Evolutionary conservation across 257 asterid genomes (phyloP).

Genomic region (Pogostemon cablin): DNA sequence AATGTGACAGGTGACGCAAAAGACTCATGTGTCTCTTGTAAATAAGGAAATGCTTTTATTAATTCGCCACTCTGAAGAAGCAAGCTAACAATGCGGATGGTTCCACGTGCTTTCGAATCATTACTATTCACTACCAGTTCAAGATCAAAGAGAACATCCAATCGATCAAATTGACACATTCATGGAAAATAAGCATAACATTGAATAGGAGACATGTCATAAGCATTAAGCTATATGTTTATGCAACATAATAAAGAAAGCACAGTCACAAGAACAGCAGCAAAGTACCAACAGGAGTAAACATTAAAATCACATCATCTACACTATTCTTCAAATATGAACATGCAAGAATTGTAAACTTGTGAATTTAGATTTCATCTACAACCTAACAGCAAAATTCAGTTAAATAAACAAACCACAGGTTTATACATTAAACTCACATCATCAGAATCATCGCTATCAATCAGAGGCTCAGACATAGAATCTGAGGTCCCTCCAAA

Average conservation of each 20-base stretch:
- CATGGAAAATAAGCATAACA: background rate
- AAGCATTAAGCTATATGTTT: constrained; percentile 4
- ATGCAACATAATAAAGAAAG: background rate
- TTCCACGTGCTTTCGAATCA: constrained; percentile 18
- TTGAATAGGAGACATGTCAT: constrained; percentile 20
- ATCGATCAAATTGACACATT: background rate
- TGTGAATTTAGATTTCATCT: constrained; percentile 12
- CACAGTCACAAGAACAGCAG: constrained; percentile 13
- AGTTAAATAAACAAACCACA: background rate
- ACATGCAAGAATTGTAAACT: constrained; percentile 25
- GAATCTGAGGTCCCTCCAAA: constrained; percentile 45
- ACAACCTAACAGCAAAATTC: constrained; percentile 13
- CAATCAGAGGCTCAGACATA: constrained; percentile 52
- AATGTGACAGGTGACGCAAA: too few relatives aligned
- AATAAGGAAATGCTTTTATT: too few relatives aligned
- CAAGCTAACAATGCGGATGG: background rate
- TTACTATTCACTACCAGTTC: background rate
- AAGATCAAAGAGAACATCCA: constrained; percentile 16
- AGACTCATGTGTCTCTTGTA: too few relatives aligned
- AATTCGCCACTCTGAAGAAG: too few relatives aligned
- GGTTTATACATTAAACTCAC: constrained; percentile 33
- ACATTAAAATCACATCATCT: too few relatives aligned
- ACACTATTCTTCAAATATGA: constrained; percentile 18
- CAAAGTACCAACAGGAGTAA: background rate
- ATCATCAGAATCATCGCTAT: constrained; percentile 74